These are phyloP conservation scores for Exophiala spinifera DNA, from an alignment of 2,329 filamentous ascomycete genomes.

Conservation along the genomic window DNA sequence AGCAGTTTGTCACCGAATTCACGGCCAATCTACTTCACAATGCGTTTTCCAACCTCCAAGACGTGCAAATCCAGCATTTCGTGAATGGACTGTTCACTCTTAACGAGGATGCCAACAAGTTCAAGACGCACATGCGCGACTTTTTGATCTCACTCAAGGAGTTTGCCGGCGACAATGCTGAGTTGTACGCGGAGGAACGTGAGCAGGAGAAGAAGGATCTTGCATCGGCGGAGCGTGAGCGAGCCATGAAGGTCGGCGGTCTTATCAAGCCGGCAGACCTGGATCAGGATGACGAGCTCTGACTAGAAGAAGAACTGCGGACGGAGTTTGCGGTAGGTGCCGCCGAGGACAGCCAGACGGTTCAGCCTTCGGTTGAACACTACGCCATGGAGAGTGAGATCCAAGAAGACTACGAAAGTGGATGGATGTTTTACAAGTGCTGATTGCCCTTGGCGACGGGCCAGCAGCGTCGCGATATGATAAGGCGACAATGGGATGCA, in stretches of 20 bases:
- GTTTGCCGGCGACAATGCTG: slow-evolving; percentile 91
- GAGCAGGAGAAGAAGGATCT: slow-evolving; percentile 85
- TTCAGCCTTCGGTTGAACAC: slow-evolving; percentile 26
- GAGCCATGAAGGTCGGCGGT: slow-evolving; percentile 90
- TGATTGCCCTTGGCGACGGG: background rate
- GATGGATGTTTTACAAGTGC: slow-evolving; percentile 28
- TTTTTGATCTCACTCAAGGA: slow-evolving; percentile 97
- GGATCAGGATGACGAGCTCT: slow-evolving; percentile 76
- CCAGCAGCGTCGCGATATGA: background rate
- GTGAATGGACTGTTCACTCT: slow-evolving; percentile 84
- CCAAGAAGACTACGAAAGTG: slow-evolving; percentile 17
- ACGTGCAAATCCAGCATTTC: slow-evolving; percentile 84
- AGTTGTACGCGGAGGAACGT: slow-evolving; percentile 90
- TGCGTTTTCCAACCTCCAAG: slow-evolving; percentile 88
- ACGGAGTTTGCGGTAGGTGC: slow-evolving; percentile 30
- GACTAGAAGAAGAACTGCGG: slow-evolving; percentile 71
- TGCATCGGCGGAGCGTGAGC: slow-evolving; percentile 83
- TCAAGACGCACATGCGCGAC: slow-evolving; percentile 92
- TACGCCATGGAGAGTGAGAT: slow-evolving; percentile 23
- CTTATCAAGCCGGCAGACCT: slow-evolving; percentile 96
- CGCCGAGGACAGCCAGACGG: slow-evolving; percentile 2
- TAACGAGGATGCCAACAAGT: slow-evolving; percentile 86
- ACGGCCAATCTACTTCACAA: slow-evolving; percentile 79
- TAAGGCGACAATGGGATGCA: background rate
- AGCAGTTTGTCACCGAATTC: slow-evolving; percentile 85